Conservation (phyloP, 2,329 filamentous ascomycete species). For the Fusarium armeniacum region DNA sequence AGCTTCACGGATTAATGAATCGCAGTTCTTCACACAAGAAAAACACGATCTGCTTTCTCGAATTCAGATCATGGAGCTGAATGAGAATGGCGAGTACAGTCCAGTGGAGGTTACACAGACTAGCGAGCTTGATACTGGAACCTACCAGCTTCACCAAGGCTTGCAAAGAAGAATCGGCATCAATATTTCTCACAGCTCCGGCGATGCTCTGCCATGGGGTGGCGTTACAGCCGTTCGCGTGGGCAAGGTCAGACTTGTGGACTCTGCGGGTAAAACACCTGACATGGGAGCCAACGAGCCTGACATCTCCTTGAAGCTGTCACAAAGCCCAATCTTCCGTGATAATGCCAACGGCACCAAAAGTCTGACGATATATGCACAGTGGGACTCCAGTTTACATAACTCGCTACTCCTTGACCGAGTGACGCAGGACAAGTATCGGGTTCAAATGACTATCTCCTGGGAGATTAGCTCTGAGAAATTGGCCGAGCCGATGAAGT, state of each 20-base stretch:
- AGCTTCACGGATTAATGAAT: constrained; percentile 83
- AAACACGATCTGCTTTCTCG: constrained; percentile 92
- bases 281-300: constrained; percentile 80
- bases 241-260: constrained; percentile 85
- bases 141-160: constrained; percentile 95
- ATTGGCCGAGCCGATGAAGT: constrained; percentile 88
- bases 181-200: constrained; percentile 91
- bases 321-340: constrained; percentile 82
- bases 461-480: constrained; percentile 90
- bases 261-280: constrained; percentile 86
- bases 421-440: constrained; percentile 91
- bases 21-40: constrained; percentile 93
- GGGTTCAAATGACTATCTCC: constrained; percentile 86
- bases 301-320: constrained; percentile 82
- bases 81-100: constrained; percentile 90
- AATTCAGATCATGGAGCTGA: constrained; percentile 90
- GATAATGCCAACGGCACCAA: constrained; percentile 92
- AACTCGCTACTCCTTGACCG: constrained; percentile 93
- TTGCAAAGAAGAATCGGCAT: constrained; percentile 89
- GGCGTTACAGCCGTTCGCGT: constrained; percentile 83
- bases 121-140: constrained; percentile 85
- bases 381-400: constrained; percentile 97
- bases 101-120: constrained; percentile 94
- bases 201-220: constrained; percentile 89
- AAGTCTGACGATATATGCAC: constrained; percentile 86